Conservation (phyloP, 1,284 basidiomycete genomes). For the Melampsora medusae region DNA sequence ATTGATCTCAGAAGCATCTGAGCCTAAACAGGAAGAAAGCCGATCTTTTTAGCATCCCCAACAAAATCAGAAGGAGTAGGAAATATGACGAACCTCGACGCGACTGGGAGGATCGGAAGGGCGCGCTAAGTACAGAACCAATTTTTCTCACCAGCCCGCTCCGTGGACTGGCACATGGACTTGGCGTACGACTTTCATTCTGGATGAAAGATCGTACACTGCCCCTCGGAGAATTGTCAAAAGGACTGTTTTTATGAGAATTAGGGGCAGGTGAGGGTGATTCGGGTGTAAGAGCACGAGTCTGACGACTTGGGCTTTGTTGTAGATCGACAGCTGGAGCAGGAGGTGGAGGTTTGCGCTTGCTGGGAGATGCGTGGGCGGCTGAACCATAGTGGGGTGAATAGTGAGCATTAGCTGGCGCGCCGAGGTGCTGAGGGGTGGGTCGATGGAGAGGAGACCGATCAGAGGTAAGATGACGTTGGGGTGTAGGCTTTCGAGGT, state of each 20-base stretch:
- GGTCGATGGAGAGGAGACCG: not conserved
- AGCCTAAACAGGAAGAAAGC: constrained; percentile 1
- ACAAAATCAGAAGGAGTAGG: not conserved
- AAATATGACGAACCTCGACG: constrained; percentile 13
- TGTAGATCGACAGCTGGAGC: not conserved
- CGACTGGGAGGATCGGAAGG: constrained; percentile 25
- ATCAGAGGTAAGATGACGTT: not conserved
- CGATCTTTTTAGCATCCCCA: not conserved
- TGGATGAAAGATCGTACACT: constrained; percentile 6
- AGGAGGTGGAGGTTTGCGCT: constrained; percentile 29
- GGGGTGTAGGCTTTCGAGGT: constrained; percentile 1
- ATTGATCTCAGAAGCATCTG: constrained; percentile 36
- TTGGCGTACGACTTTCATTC: not conserved
- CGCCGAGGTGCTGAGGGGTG: constrained; percentile 10
- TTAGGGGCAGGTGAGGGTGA: constrained; percentile 8
- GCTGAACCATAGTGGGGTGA: constrained; percentile 30
- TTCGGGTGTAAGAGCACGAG: not conserved
- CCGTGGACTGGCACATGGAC: constrained; percentile 8
- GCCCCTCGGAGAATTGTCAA: not conserved
- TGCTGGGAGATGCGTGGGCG: not conserved
- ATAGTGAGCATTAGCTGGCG: constrained; percentile 38
- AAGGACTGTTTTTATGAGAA: not conserved
- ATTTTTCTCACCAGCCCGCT: constrained; percentile 19
- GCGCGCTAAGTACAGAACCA: constrained; percentile 24
- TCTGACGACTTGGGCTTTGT: not conserved